phyloP scores from a whole-genome alignment of 2,329 filamentous ascomycete species.

The Dendrostoma leiphaemia region DNA sequence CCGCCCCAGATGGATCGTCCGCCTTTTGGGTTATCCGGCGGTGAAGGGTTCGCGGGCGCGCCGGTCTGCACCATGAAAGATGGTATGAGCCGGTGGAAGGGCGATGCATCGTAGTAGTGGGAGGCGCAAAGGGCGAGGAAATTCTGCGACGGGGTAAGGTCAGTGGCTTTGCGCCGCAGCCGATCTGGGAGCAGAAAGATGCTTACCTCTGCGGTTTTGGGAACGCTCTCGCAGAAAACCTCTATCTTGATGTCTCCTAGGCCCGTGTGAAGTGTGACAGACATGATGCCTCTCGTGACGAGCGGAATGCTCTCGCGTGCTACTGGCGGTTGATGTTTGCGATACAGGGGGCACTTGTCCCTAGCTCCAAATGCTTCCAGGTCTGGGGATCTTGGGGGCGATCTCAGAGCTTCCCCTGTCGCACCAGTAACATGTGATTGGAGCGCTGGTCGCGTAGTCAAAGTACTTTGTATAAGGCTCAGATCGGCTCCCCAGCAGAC shows the following conservation, averaged over 20 bases:
- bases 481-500: background rate
- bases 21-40: conserved; percentile 61
- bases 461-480: background rate
- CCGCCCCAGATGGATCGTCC: conserved; percentile 72
- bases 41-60: conserved; percentile 51
- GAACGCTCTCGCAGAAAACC: conserved; percentile 91
- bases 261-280: conserved; percentile 78
- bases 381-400: too few species aligned
- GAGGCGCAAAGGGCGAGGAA: conserved; percentile 85
- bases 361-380: background rate
- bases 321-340: too few species aligned
- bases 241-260: conserved; percentile 92
- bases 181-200: background rate
- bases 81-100: conserved; percentile 78
- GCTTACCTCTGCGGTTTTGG: conserved; percentile 80
- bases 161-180: conserved; percentile 3
- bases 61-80: conserved; percentile 80
- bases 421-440: conserved; percentile 1
- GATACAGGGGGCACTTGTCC: background rate
- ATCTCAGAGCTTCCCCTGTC: background rate
- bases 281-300: too few species aligned
- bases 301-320: too few species aligned
- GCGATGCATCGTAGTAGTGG: conserved; percentile 70
- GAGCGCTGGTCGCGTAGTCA: background rate
- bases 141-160: conserved; percentile 53